A percentile compares a stretch with the other conserved stretches of the same genome.
These are phyloP conservation scores for Fusarium penzigii DNA, from an alignment of 2,329 filamentous ascomycete genomes.

Conservation along the genomic window DNA sequence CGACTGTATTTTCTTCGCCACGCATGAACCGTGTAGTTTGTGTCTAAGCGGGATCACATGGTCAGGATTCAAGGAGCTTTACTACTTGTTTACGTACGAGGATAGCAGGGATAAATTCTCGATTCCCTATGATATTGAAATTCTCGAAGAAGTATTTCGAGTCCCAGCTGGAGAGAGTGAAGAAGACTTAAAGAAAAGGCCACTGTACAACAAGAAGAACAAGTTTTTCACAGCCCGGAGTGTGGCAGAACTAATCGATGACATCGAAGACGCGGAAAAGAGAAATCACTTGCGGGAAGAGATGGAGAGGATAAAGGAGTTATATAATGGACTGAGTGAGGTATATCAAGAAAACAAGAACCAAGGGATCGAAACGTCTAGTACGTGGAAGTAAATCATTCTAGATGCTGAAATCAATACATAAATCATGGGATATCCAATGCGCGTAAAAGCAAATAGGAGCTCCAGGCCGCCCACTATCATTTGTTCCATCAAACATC, in stretches of 20 bases:
- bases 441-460: too few relatives aligned
- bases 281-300: slow-evolving; percentile 38
- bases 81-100: slow-evolving; percentile 61
- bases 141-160: slow-evolving; percentile 56
- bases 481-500: too few relatives aligned
- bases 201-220: slow-evolving; percentile 57
- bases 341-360: slow-evolving; percentile 52
- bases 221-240: slow-evolving; percentile 54
- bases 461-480: too few relatives aligned
- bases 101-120: slow-evolving; percentile 57
- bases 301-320: slow-evolving; percentile 48
- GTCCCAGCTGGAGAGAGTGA: slow-evolving; percentile 44
- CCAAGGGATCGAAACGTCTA: slow-evolving; percentile 44
- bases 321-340: slow-evolving; percentile 48
- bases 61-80: slow-evolving; percentile 58
- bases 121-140: slow-evolving; percentile 60
- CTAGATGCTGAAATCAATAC: too few relatives aligned
- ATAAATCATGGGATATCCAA: too few relatives aligned
- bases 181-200: slow-evolving; percentile 38
- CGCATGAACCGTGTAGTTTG: slow-evolving; percentile 60
- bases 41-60: slow-evolving; percentile 60
- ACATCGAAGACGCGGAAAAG: slow-evolving; percentile 38
- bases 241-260: slow-evolving; percentile 41
- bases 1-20: slow-evolving; percentile 59
- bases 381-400: slow-evolving; percentile 44